These are phyloP conservation scores for Arabis alpina DNA, from an alignment of 345 rosid genomes.

Conservation along the genomic window DNA sequence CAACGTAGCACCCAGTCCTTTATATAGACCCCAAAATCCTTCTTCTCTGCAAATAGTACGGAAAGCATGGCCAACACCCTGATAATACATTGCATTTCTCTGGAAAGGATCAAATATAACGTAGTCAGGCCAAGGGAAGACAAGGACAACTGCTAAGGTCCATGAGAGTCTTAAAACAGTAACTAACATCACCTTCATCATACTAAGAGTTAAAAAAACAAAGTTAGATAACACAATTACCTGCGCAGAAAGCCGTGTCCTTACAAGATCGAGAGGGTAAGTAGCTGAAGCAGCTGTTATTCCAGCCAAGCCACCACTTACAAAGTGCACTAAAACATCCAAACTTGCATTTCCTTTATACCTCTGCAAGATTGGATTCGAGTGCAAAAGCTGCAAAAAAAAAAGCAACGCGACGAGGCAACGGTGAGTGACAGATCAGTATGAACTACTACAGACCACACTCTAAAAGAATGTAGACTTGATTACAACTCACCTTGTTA, in stretches of 20 bases:
- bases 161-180: neutral
- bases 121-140: constrained; percentile 1
- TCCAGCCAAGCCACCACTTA: constrained; percentile 93
- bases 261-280: constrained; percentile 97
- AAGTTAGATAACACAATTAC: constrained; percentile 42
- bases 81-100: constrained; percentile 78
- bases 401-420: neutral
- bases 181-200: neutral
- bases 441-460: neutral
- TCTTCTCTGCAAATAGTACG: constrained; percentile 82
- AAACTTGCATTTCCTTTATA: constrained; percentile 52
- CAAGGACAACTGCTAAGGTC: constrained; percentile 8
- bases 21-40: constrained; percentile 80
- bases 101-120: constrained; percentile 46
- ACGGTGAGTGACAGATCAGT: constrained; percentile 9
- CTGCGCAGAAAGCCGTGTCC: constrained; percentile 98
- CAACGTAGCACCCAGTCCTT: constrained; percentile 94
- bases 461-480: constrained; percentile 10
- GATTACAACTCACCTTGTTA: constrained; percentile 48
- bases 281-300: constrained; percentile 95
- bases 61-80: constrained; percentile 87
- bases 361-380: constrained; percentile 51
- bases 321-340: constrained; percentile 62
- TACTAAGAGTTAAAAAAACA: neutral
- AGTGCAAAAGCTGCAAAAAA: constrained; percentile 57